These are phyloP conservation scores for Gaertneriomyces sp. DNA, from an alignment of 192 early-diverging fungal species.

Conservation along the genomic window DNA sequence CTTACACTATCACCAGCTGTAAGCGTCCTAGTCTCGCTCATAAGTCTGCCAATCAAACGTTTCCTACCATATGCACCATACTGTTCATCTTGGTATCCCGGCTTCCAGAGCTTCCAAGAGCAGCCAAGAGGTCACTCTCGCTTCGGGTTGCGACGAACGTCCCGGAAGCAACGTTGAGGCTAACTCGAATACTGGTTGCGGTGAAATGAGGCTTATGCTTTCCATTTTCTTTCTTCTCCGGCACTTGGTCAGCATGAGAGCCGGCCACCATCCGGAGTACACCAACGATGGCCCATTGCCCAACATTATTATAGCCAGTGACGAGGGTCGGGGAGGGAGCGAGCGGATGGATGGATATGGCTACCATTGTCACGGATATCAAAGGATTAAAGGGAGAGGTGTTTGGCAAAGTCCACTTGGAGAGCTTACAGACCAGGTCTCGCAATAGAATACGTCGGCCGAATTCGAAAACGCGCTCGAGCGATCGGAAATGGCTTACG, in stretches of 20 bases:
- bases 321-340: slow-evolving; percentile 16
- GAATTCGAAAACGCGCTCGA: too few relatives aligned
- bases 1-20: slow-evolving; percentile 7
- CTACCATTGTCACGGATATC: slow-evolving; percentile 6
- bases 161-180: slow-evolving; percentile 17
- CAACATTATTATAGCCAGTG: slow-evolving; percentile 25
- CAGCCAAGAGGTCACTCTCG: slow-evolving; percentile 21
- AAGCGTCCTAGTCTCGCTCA: too few relatives aligned
- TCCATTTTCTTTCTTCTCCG: not conserved
- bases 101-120: slow-evolving; percentile 12
- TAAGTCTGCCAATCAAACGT: not conserved
- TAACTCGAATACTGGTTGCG: slow-evolving; percentile 17
- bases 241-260: not conserved
- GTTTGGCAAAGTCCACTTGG: not conserved
- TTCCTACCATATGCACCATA: slow-evolving; percentile 24
- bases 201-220: slow-evolving; percentile 16
- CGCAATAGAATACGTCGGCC: too few relatives aligned
- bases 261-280: slow-evolving; percentile 20
- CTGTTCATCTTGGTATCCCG: slow-evolving; percentile 21
- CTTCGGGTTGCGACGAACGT: slow-evolving; percentile 8
- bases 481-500: too few relatives aligned
- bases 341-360: slow-evolving; percentile 27
- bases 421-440: too few relatives aligned
- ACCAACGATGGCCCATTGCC: slow-evolving; percentile 23
- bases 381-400: too few relatives aligned